phyloP scores from a whole-genome alignment of 495 filamentous ascomycete species.

The Podospora fimiseda region DNA sequence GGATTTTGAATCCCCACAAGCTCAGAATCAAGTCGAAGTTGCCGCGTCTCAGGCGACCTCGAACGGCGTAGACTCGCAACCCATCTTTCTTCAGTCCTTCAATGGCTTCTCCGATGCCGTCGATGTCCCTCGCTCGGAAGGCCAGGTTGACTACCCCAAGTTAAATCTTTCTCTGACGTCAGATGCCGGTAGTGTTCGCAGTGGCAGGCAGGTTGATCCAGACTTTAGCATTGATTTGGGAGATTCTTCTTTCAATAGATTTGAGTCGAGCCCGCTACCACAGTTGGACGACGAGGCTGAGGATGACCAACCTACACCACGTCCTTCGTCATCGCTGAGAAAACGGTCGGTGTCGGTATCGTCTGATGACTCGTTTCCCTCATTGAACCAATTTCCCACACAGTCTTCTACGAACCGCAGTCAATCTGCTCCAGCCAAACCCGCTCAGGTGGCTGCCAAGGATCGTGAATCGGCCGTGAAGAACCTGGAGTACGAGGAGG shows the following conservation, averaged over 20 bases:
- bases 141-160: conserved; percentile 12
- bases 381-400: conserved; percentile 32
- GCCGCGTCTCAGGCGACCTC: conserved; percentile 2
- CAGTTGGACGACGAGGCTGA: conserved; percentile 5
- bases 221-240: conserved; percentile 24
- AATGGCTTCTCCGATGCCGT: conserved; percentile 22
- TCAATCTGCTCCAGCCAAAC: conserved; percentile 2
- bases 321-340: neutral
- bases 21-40: neutral
- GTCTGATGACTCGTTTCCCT: conserved; percentile 28
- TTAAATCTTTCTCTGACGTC: conserved; percentile 17
- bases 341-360: conserved; percentile 6
- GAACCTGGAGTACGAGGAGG: conserved; percentile 31
- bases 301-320: neutral
- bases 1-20: neutral
- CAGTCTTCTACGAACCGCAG: conserved; percentile 21
- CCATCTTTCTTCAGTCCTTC: conserved; percentile 22
- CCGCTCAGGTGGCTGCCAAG: too few relatives aligned
- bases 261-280: conserved; percentile 6
- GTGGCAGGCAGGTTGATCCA: conserved; percentile 36
- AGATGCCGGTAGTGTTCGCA: conserved; percentile 28
- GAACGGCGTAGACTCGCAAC: conserved; percentile 20
- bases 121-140: conserved; percentile 1
- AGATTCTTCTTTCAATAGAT: conserved; percentile 16
- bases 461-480: too few relatives aligned